Evolutionary conservation across 345 rosid genomes (phyloP).

Genomic region (Reutealis trisperma): DNA sequence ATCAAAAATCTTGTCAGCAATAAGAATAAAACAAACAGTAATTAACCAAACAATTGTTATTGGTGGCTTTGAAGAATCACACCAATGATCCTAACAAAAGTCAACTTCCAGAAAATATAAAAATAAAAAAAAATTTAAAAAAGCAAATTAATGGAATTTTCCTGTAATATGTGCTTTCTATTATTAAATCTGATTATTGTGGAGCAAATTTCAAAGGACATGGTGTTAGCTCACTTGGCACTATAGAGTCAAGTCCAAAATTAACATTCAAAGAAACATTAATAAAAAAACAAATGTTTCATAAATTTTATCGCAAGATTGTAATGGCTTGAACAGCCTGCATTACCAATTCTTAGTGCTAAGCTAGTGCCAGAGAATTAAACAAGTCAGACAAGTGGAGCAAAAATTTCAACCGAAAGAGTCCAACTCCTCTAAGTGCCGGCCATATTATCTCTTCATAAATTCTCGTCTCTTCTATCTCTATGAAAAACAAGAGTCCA

Average conservation of each 20-base stretch:
- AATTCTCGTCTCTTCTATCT: too few species aligned
- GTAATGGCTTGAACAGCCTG: neutral
- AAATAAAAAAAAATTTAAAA: too few species aligned
- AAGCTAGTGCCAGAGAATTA: neutral
- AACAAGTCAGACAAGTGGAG: neutral
- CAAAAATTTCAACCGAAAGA: neutral
- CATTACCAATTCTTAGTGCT: neutral
- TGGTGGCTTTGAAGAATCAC: too few species aligned
- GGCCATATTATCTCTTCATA: too few species aligned
- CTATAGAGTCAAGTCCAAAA: neutral
- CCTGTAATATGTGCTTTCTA: neutral
- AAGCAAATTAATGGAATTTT: neutral
- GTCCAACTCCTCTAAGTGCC: neutral
- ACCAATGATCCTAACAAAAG: too few species aligned
- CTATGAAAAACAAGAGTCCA: too few species aligned
- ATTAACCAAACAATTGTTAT: too few species aligned
- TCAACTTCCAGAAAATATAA: too few species aligned
- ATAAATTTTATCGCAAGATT: neutral
- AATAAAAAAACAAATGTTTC: neutral
- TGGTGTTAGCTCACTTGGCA: neutral
- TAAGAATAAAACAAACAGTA: too few species aligned
- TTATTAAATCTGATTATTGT: neutral
- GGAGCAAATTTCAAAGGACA: neutral
- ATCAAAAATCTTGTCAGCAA: too few species aligned
- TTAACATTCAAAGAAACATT: neutral